Conservation (phyloP, 768 basidiomycete species). For the Pisolithus microcarpus region DNA sequence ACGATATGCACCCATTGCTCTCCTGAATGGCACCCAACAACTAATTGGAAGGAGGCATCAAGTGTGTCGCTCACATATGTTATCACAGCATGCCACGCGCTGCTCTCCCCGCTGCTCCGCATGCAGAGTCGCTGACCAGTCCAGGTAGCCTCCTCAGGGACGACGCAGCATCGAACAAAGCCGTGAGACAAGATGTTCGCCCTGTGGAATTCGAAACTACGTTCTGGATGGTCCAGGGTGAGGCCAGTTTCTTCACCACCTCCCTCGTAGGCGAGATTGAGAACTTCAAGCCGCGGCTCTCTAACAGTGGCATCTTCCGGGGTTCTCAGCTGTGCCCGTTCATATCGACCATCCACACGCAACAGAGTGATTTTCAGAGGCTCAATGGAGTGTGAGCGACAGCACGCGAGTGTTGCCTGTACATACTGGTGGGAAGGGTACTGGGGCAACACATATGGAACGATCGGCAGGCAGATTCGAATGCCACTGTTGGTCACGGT, state of each 20-base stretch:
- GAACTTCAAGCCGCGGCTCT: too few relatives aligned
- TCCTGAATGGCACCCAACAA: background rate
- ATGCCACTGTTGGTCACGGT: background rate
- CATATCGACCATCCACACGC: background rate
- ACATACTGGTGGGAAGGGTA: background rate
- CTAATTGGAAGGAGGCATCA: background rate
- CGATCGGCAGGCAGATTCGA: background rate
- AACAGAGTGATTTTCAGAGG: background rate
- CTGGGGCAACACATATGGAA: background rate
- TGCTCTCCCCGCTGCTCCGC: background rate
- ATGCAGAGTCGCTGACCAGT: background rate
- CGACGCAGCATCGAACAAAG: background rate
- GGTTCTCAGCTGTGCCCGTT: too few relatives aligned
- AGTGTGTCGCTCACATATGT: background rate
- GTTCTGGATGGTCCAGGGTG: background rate
- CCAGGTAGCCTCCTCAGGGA: background rate
- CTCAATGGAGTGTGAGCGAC: background rate
- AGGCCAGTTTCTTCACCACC: background rate
- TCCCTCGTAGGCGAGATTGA: background rate
- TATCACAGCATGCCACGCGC: background rate
- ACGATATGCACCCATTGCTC: background rate
- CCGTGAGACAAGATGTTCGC: background rate
- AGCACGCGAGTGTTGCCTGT: background rate
- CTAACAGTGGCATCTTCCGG: too few relatives aligned
- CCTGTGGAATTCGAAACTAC: background rate